Base-by-base conservation (phyloP, 176 grass and related monocot genomes). In the Pharus latifolius region DNA sequence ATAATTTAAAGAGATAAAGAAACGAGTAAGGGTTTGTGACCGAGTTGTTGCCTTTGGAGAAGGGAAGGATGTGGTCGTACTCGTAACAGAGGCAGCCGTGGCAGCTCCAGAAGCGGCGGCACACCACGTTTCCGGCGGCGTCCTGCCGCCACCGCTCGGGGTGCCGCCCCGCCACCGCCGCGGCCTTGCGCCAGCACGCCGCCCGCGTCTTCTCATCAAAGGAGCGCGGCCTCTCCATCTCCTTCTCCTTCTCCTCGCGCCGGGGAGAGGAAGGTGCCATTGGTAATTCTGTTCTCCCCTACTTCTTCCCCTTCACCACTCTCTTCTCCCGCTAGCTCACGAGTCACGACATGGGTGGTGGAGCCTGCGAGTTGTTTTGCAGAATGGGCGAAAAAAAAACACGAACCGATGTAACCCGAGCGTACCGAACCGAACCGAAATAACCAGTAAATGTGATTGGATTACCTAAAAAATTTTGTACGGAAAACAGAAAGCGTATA, bases 21-120 rank as follows among this genome's bases (percentile, higher is more conserved):
- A n/a, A n/a, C n/a, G n/a, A n/a, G n/a, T n/a, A n/a, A n/a, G n/a
- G n/a, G n/a, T n/a, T n/a, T n/a, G n/a, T n/a, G n/a, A n/a, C n/a
- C n/a, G n/a, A n/a, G n/a, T n/a, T n/a, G n/a, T n/a, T n/a, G 86
- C 93, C 93, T 92, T 85, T 97, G 25, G 89, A 92, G 65, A 92
- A 97, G 33, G 89, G 89, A n/a, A 92, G 16, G 69, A 97, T 87
- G 67, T 96, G 93, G 29, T 92, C 89, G 62, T 87, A 97, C 78
- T 97, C 86, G 56, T 97, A 97, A 70, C 89, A 92, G 74, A 92
- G 89, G 81, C 89, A 97, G 18, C 89, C 93, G 19, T 90, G 86
- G 83, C 86, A 97, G 54, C 83, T 87, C 89, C 77, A 92, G 70
- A 97, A 92, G 70, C 89, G 70, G 55, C 85, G 88, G 57, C 93